phyloP scores from a whole-genome alignment of 371 early-diverging fungal genomes.

The Rhizopus sp. region DNA sequence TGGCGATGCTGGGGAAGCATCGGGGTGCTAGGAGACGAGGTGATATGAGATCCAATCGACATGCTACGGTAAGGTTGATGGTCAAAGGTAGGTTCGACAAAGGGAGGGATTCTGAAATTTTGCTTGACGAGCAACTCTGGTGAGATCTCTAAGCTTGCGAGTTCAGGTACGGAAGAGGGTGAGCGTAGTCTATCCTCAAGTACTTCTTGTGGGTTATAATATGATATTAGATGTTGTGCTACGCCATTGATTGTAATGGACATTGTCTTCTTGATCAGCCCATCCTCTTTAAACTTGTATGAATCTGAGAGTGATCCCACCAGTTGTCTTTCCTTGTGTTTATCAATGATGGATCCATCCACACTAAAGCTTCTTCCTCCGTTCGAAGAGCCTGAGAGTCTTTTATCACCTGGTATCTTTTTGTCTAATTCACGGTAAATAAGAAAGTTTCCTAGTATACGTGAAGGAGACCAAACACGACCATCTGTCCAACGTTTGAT shows the following conservation, averaged over 20 bases:
- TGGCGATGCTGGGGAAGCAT: constrained; percentile 31
- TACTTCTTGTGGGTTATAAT: constrained; percentile 79
- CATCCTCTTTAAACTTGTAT: constrained; percentile 74
- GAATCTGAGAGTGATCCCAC: constrained; percentile 65
- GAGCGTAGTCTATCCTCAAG: constrained; percentile 57
- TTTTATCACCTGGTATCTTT: constrained; percentile 32
- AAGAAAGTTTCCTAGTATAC: constrained; percentile 65
- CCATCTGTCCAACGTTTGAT: constrained; percentile 84
- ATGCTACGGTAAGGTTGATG: constrained; percentile 41
- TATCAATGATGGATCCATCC: constrained; percentile 28
- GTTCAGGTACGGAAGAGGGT: constrained; percentile 55
- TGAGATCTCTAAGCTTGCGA: constrained; percentile 58
- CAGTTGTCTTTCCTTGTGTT: constrained; percentile 57
- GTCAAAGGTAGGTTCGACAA: constrained; percentile 43
- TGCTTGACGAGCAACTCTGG: constrained; percentile 52
- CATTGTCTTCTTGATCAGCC: constrained; percentile 85
- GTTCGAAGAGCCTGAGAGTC: constrained; percentile 17
- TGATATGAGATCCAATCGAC: constrained; percentile 31
- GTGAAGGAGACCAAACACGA: constrained; percentile 68
- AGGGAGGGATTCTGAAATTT: constrained; percentile 56
- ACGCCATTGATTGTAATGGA: constrained; percentile 77
- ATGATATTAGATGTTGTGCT: constrained; percentile 83
- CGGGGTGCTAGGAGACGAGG: constrained; percentile 40
- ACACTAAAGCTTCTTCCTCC: constrained; percentile 29
- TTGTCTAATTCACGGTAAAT: constrained; percentile 63